Evolutionary conservation across 2,329 filamentous ascomycete species (phyloP).

Genomic region (Magnaporthiopsis rhizophila): DNA sequence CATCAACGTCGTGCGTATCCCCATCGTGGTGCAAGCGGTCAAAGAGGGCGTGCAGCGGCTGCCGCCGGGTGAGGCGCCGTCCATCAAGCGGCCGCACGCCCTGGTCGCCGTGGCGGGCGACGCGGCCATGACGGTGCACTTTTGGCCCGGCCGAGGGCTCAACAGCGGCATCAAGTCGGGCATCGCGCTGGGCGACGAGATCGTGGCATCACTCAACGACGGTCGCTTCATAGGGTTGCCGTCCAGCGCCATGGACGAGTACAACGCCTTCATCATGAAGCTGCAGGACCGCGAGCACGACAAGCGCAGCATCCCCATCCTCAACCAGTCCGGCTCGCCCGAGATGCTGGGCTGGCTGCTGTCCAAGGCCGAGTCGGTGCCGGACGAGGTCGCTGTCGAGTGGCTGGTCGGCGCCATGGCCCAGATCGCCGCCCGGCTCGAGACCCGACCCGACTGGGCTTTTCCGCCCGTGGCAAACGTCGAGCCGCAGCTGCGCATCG

Average conservation of each 20-base stretch:
- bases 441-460: slow-evolving; percentile 22
- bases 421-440: slow-evolving; percentile 24
- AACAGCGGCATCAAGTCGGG: slow-evolving; percentile 29
- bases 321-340: slow-evolving; percentile 25
- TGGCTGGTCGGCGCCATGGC: slow-evolving; percentile 25
- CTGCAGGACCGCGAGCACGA: slow-evolving; percentile 27
- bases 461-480: slow-evolving; percentile 22
- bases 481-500: slow-evolving; percentile 23
- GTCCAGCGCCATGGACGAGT: slow-evolving; percentile 22
- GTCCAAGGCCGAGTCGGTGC: slow-evolving; percentile 22
- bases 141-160: slow-evolving; percentile 27
- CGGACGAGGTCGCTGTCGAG: slow-evolving; percentile 24
- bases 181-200: slow-evolving; percentile 26
- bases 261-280: slow-evolving; percentile 27
- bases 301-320: slow-evolving; percentile 27
- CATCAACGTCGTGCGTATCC: slow-evolving; percentile 27
- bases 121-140: slow-evolving; percentile 28
- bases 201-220: slow-evolving; percentile 23
- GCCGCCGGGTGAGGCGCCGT: slow-evolving; percentile 18
- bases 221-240: slow-evolving; percentile 23
- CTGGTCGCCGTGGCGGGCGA: slow-evolving; percentile 27
- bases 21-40: slow-evolving; percentile 27
- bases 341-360: slow-evolving; percentile 27
- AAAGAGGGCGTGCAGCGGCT: slow-evolving; percentile 23
- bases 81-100: slow-evolving; percentile 20